Conservation (phyloP, 176 grass and related monocot genomes). For the Eragrostis nindensis region DNA sequence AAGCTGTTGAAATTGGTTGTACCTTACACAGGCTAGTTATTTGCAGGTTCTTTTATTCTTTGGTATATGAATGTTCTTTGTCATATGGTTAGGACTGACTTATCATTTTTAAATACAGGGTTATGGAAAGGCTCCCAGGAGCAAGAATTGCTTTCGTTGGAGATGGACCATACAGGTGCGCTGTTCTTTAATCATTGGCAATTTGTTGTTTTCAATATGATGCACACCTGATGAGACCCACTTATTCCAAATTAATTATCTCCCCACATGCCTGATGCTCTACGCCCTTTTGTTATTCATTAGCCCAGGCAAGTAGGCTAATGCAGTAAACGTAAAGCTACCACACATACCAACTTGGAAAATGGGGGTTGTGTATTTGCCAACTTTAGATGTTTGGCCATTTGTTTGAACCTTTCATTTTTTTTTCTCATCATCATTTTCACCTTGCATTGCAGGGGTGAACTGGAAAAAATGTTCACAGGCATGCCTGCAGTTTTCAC, state of each 20-base stretch:
- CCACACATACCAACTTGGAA: constrained; percentile 1
- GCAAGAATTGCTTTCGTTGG: constrained; percentile 95
- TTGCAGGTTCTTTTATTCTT: not conserved
- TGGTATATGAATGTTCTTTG: constrained; percentile 29
- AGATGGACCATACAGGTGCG: constrained; percentile 87
- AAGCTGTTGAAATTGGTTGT: not conserved
- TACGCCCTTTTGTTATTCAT: not conserved
- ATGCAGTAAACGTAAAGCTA: not conserved
- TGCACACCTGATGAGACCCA: not conserved
- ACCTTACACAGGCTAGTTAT: constrained; percentile 22
- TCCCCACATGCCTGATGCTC: not conserved
- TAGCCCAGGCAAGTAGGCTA: constrained; percentile 16
- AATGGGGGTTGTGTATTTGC: not conserved
- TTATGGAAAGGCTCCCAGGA: constrained; percentile 88
- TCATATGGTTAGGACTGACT: constrained; percentile 18
- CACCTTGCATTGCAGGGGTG: constrained; percentile 55
- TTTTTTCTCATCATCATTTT: constrained; percentile 17
- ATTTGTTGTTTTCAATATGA: constrained; percentile 32
- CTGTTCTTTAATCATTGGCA: constrained; percentile 16
- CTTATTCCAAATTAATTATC: not conserved
- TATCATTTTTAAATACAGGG: constrained; percentile 64
- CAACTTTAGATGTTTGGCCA: not conserved
- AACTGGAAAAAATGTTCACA: constrained; percentile 88
- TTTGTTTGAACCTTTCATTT: constrained; percentile 10
- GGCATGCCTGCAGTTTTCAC: constrained; percentile 91